Conservation (phyloP, 139 green algal species). For the Tetraselmis striata region DNA sequence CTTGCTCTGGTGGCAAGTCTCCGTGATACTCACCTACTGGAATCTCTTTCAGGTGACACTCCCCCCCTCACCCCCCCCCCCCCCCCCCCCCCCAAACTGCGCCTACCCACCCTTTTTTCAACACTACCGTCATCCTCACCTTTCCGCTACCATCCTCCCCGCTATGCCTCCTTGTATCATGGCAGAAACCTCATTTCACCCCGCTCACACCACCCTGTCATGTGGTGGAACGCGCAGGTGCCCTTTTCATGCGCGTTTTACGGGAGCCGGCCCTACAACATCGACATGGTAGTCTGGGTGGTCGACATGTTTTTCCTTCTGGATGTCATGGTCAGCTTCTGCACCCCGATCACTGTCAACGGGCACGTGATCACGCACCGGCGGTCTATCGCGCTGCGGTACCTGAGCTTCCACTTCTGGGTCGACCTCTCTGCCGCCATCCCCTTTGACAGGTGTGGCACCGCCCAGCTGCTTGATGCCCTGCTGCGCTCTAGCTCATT, state of each 20-base stretch:
- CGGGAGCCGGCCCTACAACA: not conserved
- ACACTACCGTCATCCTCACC: not conserved
- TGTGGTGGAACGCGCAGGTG: too few species aligned
- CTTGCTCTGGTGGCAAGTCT: not conserved
- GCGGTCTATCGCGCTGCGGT: not conserved
- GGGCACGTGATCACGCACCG: slow-evolving; percentile 2
- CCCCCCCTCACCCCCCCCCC: too few species aligned
- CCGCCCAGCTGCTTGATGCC: not conserved
- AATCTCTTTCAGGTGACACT: not conserved
- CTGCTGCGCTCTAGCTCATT: not conserved
- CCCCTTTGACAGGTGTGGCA: slow-evolving; percentile 4
- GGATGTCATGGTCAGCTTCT: not conserved
- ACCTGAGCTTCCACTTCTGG: slow-evolving; percentile 9
- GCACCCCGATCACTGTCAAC: not conserved
- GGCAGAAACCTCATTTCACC: too few species aligned
- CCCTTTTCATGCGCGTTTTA: not conserved
- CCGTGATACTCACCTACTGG: not conserved
- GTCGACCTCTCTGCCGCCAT: slow-evolving; percentile 1
- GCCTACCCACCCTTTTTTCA: not conserved
- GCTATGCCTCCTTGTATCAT: too few species aligned
- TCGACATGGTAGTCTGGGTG: not conserved
- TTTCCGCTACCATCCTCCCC: too few species aligned
- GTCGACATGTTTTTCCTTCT: not conserved
- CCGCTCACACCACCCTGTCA: too few species aligned
- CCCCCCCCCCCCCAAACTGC: too few species aligned